phyloP scores from a whole-genome alignment of 208 protist species.

The Leishmania martiniquensis region DNA sequence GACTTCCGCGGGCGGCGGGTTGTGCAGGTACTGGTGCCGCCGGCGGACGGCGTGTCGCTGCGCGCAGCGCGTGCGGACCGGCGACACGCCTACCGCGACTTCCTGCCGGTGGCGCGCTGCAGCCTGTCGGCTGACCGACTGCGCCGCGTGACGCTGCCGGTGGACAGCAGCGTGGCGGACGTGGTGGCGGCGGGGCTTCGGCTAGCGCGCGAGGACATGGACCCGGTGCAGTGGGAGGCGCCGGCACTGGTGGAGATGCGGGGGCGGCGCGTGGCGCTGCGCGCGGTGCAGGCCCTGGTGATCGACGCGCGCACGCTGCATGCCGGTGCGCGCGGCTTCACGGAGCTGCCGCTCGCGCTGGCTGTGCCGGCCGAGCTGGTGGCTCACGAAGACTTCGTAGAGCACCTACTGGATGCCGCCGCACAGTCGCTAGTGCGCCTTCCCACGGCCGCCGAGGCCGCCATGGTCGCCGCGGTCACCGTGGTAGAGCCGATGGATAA shows the following conservation, averaged over 20 bases:
- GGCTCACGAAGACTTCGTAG: conserved; percentile 22
- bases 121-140: conserved; percentile 12
- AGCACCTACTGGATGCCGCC: conserved; percentile 4
- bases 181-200: conserved; percentile 31
- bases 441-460: conserved; percentile 8
- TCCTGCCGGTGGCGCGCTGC: conserved; percentile 23
- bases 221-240: not conserved
- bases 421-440: conserved; percentile 11
- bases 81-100: conserved; percentile 22
- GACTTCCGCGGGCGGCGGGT: conserved; percentile 11
- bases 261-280: conserved; percentile 19
- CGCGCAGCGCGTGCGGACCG: conserved; percentile 11
- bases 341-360: conserved; percentile 18
- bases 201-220: conserved; percentile 2
- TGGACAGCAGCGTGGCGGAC: conserved; percentile 20
- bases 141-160: conserved; percentile 24
- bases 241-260: conserved; percentile 25
- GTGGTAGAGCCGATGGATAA: not conserved
- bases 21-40: conserved; percentile 24
- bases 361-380: conserved; percentile 20
- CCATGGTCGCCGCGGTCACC: conserved; percentile 4
- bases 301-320: conserved; percentile 20
- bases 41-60: conserved; percentile 6
- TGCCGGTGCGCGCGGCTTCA: conserved; percentile 14
- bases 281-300: conserved; percentile 41